A percentile compares a stretch with the other conserved stretches of the same genome.
phyloP scores from a whole-genome alignment of 768 basidiomycete species.

The Trametopsis cervina region DNA sequence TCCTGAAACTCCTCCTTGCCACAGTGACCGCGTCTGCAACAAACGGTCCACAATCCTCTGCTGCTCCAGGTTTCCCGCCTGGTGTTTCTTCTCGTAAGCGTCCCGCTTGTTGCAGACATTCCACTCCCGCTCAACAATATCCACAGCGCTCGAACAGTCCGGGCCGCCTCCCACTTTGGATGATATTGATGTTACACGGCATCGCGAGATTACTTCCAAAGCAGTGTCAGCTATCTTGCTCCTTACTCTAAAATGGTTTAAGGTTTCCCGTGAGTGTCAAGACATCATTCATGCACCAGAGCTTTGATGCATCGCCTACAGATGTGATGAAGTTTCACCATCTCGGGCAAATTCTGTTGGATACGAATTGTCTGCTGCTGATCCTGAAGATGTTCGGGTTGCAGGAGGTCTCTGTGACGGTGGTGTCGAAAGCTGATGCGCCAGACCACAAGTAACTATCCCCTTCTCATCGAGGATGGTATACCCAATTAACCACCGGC shows the following conservation, averaged over 20 bases:
- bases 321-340: constrained; percentile 99
- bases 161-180: constrained; percentile 72
- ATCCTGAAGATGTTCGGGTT: constrained; percentile 98
- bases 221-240: constrained; percentile 93
- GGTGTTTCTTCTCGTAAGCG: constrained; percentile 58
- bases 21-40: constrained; percentile 79
- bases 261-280: constrained; percentile 79
- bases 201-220: constrained; percentile 96
- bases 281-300: too few species aligned
- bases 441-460: constrained; percentile 71
- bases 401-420: constrained; percentile 79
- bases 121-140: background rate
- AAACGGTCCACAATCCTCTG: constrained; percentile 59
- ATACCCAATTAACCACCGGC: constrained; percentile 5
- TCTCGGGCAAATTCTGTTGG: constrained; percentile 89
- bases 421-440: constrained; percentile 84
- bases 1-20: constrained; percentile 87
- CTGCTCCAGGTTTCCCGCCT: constrained; percentile 66
- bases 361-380: constrained; percentile 89
- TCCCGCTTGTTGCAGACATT: background rate
- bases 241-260: constrained; percentile 94
- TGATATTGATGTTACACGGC: constrained; percentile 88
- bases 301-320: constrained; percentile 23
- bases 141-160: constrained; percentile 54
- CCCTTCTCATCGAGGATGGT: background rate